phyloP scores from a whole-genome alignment of 257 asterid species.

The Nicotiana otophora region DNA sequence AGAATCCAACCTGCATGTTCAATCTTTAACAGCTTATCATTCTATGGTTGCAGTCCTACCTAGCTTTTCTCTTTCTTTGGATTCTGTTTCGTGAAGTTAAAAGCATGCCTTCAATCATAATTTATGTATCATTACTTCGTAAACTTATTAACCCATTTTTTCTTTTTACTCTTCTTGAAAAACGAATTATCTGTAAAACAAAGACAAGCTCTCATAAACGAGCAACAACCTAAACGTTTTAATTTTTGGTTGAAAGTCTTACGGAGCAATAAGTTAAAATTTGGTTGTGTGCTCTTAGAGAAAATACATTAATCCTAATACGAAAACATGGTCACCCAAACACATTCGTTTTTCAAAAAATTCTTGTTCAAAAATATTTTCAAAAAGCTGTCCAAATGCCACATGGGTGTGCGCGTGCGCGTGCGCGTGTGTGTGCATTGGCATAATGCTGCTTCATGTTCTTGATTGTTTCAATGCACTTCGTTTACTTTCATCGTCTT shows the following conservation, averaged over 20 bases:
- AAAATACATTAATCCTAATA: too few species aligned
- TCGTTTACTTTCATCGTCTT: neutral
- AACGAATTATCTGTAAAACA: too few species aligned
- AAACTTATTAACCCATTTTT: neutral
- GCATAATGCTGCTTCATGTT: neutral
- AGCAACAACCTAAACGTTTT: too few species aligned
- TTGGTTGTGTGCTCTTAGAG: too few species aligned
- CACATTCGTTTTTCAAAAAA: too few species aligned
- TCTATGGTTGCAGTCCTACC: neutral
- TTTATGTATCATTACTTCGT: neutral
- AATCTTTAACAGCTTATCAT: neutral
- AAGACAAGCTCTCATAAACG: too few species aligned
- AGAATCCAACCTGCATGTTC: neutral
- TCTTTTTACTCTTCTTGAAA: too few species aligned
- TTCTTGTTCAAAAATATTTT: too few species aligned
- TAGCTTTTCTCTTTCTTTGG: neutral
- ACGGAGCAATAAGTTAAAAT: neutral
- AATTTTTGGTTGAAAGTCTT: neutral
- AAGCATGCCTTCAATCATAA: neutral
- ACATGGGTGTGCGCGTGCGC: too few species aligned
- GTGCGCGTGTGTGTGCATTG: neutral
- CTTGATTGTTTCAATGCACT: neutral
- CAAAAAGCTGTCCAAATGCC: too few species aligned
- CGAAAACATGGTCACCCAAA: too few species aligned
- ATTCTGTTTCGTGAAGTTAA: neutral